Evolutionary conservation across 768 basidiomycete genomes (phyloP).

Genomic region (Rhizopogon salebrosus): DNA sequence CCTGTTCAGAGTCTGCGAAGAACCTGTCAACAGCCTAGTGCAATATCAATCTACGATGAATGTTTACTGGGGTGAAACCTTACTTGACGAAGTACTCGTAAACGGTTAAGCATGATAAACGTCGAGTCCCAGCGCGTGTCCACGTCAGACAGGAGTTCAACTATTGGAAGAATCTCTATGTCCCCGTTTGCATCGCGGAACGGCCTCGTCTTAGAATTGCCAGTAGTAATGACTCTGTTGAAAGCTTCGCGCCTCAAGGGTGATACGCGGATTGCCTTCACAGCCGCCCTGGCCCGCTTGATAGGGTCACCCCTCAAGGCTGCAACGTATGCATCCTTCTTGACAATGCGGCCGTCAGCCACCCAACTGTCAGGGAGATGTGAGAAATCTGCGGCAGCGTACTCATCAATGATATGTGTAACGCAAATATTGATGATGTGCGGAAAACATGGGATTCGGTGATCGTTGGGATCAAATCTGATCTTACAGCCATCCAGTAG

Average conservation of each 20-base stretch:
- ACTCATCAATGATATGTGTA: slow-evolving; percentile 2
- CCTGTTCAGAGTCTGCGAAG: not conserved
- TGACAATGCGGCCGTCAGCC: not conserved
- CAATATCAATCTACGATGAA: not conserved
- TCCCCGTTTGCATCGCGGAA: no score
- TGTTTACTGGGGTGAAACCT: not conserved
- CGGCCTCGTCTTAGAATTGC: no score
- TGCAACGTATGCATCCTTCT: not conserved
- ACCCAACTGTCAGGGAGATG: not conserved
- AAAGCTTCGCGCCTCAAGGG: not conserved
- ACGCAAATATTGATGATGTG: slow-evolving; percentile 14
- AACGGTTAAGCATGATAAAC: no score
- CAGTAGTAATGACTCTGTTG: no score
- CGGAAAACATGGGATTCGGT: slow-evolving; percentile 12
- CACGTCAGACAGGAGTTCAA: no score
- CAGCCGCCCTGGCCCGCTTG: not conserved
- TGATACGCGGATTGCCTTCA: not conserved
- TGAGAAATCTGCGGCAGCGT: not conserved
- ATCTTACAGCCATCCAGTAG: not conserved
- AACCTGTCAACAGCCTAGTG: not conserved
- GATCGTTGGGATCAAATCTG: slow-evolving; percentile 4
- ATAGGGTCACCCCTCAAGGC: not conserved
- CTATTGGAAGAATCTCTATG: no score
- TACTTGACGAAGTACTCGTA: not conserved
- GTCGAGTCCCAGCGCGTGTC: no score